Evolutionary conservation across 1,284 basidiomycete genomes (phyloP), one percentile per base, ranked within the genome.

Genomic region (Leucoagaricus sp.): DNA sequence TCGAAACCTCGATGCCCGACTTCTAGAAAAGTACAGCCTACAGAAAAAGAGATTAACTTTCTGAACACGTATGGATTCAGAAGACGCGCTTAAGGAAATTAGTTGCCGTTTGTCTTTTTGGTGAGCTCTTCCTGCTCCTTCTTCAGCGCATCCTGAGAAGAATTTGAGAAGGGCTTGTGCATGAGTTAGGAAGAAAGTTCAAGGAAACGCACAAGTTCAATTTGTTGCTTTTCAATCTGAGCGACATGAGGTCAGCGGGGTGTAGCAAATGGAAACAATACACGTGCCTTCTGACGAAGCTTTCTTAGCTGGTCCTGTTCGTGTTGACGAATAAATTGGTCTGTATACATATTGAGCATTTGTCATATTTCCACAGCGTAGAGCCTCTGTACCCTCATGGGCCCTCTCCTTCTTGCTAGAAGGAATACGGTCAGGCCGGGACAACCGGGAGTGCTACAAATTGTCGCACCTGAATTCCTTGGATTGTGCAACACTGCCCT

Each of bases 321-420:
- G 58, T 83, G 82, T 63, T 74, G 67, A 58, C 79, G 82, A 58
- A 79, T 75, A 58, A 83, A 88, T 69, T 86, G 78, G 60, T 85
- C 86, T 89, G 64, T 7, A 53, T 15, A 19, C 15, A 21, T 13
- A 12, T 17, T 53, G 25, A 57, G 51, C 25, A 38, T 9, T 8
- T 29, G n/a, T n/a, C n/a, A 5, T 25, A 15, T 21, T 10, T 13
- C 12, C 38, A 21, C 42, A 51, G 15, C 21, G 1, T 63, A 33
- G 1, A 41, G 28, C 57, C 31, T 10, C 61, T 66, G 53, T 61
- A 85, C 87, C 82, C 75, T 90, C 88, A 58, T 88, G 81, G 15
- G 87, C 89, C 69, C 79, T 85, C 69, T 90, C 89, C 71, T 83
- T 89, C 72, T 84, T 84, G 64, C 88, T 91, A 67, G 48, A 45